Percentiles rank a stretch among this genome's conserved stretches.
Evolutionary conservation across 2,329 filamentous ascomycete species (phyloP).

Genomic region (Fusarium sp.): DNA sequence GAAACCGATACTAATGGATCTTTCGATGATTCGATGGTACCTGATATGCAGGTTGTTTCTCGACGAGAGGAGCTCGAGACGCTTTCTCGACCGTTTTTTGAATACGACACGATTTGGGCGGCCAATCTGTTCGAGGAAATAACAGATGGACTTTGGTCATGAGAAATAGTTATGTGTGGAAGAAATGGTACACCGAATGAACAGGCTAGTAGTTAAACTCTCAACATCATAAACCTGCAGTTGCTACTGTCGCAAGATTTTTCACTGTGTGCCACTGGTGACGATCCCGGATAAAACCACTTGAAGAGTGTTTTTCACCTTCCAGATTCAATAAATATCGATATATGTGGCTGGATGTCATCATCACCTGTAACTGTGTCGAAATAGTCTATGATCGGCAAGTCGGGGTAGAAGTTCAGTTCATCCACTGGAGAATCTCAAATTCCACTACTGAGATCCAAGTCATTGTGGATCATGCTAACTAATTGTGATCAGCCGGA

Average conservation of each 20-base stretch:
- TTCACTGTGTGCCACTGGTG: too few relatives aligned
- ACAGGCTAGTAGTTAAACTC: background rate
- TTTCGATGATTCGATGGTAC: rapidly evolving
- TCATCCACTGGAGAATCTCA: background rate
- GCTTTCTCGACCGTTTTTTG: background rate
- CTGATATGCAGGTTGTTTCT: background rate
- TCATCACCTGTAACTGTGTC: background rate
- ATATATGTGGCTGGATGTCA: background rate
- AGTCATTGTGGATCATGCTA: background rate
- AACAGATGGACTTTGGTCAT: constrained; percentile 19
- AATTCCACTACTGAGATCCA: constrained; percentile 2
- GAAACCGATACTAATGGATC: background rate
- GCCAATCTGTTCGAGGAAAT: constrained; percentile 25
- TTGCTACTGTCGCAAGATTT: too few relatives aligned
- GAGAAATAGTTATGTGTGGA: background rate
- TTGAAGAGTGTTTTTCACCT: too few relatives aligned
- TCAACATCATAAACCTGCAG: too few relatives aligned
- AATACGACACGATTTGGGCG: constrained; percentile 29
- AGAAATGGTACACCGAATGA: too few relatives aligned
- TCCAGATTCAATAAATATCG: background rate
- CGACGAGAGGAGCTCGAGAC: background rate
- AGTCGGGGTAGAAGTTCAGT: background rate
- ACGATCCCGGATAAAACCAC: too few relatives aligned
- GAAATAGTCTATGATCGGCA: background rate
- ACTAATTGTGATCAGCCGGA: background rate